A percentile compares a stretch with the other conserved stretches of the same genome.
Evolutionary conservation across 441 rosid genomes (phyloP).

Genomic region (Populus hybrid): DNA sequence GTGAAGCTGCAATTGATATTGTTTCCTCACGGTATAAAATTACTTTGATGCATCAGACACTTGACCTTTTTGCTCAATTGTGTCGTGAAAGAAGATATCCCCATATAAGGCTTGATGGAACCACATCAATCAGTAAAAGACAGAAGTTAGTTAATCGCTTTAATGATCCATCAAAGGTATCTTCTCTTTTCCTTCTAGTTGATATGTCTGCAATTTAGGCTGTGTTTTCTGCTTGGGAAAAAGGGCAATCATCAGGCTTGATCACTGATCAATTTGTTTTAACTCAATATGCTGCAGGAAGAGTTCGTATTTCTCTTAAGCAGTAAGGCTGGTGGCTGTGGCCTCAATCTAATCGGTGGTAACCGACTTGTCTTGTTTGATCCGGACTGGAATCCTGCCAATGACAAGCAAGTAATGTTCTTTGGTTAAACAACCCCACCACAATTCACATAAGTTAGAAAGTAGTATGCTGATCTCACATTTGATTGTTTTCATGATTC

Average conservation of each 20-base stretch:
- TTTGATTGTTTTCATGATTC: conserved; percentile 15
- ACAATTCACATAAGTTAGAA: conserved; percentile 9
- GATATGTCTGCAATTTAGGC: conserved; percentile 4
- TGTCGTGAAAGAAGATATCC: conserved; percentile 99
- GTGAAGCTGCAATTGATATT: neutral
- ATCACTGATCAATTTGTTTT: neutral
- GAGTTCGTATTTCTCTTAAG: conserved; percentile 96
- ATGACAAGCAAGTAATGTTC: conserved; percentile 87
- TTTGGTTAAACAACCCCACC: conserved; percentile 17
- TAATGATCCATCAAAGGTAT: conserved; percentile 86
- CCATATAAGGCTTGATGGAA: conserved; percentile 87
- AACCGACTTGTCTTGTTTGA: conserved; percentile 93
- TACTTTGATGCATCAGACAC: conserved; percentile 54
- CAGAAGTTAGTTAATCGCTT: conserved; percentile 90
- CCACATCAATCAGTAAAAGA: conserved; percentile 93
- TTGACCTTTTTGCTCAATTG: conserved; percentile 95
- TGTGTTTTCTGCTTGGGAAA: neutral
- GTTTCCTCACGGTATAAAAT: conserved; percentile 4
- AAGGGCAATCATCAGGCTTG: neutral
- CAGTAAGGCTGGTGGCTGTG: conserved; percentile 99
- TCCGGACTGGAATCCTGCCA: conserved; percentile 99
- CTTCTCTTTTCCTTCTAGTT: conserved; percentile 4
- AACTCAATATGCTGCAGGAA: conserved; percentile 52
- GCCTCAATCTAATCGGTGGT: conserved; percentile 95
- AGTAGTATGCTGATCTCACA: conserved; percentile 16